Evolutionary conservation across 768 basidiomycete genomes (phyloP).

Genomic region (Macrolepiota dolichaula): DNA sequence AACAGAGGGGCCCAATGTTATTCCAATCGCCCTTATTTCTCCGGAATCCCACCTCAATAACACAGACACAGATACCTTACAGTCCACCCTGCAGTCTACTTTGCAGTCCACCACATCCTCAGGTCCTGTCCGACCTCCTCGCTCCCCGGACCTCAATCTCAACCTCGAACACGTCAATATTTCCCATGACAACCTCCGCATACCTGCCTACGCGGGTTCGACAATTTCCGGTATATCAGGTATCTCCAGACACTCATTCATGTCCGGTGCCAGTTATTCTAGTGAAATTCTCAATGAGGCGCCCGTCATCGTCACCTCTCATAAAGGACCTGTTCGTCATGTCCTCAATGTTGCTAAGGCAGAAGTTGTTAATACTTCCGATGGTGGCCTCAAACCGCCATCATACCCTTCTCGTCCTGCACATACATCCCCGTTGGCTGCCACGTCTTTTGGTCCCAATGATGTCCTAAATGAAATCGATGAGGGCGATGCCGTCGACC

Average conservation of each 20-base stretch:
- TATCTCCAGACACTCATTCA: conserved; percentile 57
- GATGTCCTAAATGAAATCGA: conserved; percentile 60
- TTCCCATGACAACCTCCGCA: conserved; percentile 47
- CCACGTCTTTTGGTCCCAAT: conserved; percentile 66
- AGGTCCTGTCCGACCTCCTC: conserved; percentile 51
- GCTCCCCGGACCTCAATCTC: conserved; percentile 59
- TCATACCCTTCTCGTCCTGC: conserved; percentile 40
- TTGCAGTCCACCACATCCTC: conserved; percentile 33
- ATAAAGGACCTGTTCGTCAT: conserved; percentile 61
- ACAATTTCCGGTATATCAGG: conserved; percentile 52
- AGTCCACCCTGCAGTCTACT: conserved; percentile 26
- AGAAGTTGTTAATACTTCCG: conserved; percentile 63
- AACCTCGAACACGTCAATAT: conserved; percentile 63
- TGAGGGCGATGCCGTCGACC: conserved; percentile 49
- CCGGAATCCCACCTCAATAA: conserved; percentile 43
- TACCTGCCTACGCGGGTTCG: conserved; percentile 40
- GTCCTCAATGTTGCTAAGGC: conserved; percentile 77
- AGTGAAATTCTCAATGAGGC: conserved; percentile 81
- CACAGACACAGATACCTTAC: conserved; percentile 23
- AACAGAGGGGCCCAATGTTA: conserved; percentile 80
- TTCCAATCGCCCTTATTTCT: conserved; percentile 78
- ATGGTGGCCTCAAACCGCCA: conserved; percentile 40
- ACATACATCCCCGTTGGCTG: conserved; percentile 62
- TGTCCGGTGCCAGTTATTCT: conserved; percentile 71
- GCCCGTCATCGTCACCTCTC: conserved; percentile 76